Evolutionary conservation across 1,284 basidiomycete genomes (phyloP), one percentile per base, ranked within the genome.

Genomic region (Puccinia hordei): DNA sequence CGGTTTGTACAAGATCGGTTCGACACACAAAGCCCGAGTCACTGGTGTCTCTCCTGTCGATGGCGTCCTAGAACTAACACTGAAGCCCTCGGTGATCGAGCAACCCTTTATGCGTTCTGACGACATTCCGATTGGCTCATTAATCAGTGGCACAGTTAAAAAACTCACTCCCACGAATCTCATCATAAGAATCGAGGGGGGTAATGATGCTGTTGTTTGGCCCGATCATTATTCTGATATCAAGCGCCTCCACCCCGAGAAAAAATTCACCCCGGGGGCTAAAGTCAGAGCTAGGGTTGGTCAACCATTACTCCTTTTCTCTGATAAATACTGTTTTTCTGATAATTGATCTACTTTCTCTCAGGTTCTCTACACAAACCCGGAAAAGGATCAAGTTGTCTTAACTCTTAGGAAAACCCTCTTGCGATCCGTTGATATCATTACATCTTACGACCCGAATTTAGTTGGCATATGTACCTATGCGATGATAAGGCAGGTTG

Each of bases 191-290:
- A 88, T 98, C 73, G 90, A 92, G 19, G 93, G 92, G 10, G 92
- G 89, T 81, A 90, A 96, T 46, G 94, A 98, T 84, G 97, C 93
- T 53, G 91, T 98, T 41, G 90, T 98, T 41, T 98, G 94, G 91
- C 95, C 96, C 0, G 89, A 91, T 82, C 97, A 99, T 86, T 99
- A 94, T 86, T 93, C 97, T 44, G 95, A 98, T 85, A 95, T 99
- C 84, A 87, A 88, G 49, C 89, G 99, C 83, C 97, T 95, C 85
- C 92, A 97, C 84, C 95, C 95, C 33, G 90, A 93, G 82, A 94
- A 92, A 87, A 90, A 92, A 82, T 99, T 97, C 88, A 96, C 94
- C 85, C 87, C 89, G 19, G 95, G 94, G 41, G 88, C 89, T 4
- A 90, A 86, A 69, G 92, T 99, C 86, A 98, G 93, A 87, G 95